Evolutionary conservation across 192 early-diverging fungal genomes (phyloP).

Genomic region (Mycoemilia scoparia): DNA sequence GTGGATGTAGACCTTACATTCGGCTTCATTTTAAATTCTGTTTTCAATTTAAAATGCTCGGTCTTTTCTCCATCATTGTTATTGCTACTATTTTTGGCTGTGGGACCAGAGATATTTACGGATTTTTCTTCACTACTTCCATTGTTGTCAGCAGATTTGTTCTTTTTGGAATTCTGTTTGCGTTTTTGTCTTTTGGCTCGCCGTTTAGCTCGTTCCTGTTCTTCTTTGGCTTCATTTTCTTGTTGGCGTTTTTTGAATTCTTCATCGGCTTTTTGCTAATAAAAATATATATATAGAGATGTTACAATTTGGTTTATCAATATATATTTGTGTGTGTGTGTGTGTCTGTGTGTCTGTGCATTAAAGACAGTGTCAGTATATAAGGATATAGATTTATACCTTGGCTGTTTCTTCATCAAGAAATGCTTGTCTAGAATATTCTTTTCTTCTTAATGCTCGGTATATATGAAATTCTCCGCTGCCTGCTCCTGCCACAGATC

Average conservation of each 20-base stretch:
- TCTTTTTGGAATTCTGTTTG: no score
- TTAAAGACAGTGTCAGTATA: background rate
- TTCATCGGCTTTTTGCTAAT: no score
- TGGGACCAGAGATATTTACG: no score
- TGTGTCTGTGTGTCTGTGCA: background rate
- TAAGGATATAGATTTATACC: background rate
- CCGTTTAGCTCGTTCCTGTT: conserved; percentile 36
- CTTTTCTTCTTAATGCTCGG: conserved; percentile 64
- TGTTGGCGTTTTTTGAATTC: conserved; percentile 58
- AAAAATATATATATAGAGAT: no score
- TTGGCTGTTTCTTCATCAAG: conserved; percentile 44
- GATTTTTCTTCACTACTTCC: no score
- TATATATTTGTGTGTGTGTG: no score
- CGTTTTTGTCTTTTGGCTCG: conserved; percentile 19
- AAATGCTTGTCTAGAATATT: conserved; percentile 57
- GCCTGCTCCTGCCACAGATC: conserved; percentile 87
- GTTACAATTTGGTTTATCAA: background rate
- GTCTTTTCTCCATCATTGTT: no score
- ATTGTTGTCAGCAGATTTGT: no score
- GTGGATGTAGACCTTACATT: no score
- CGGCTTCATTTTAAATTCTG: no score
- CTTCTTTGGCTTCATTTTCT: conserved; percentile 65
- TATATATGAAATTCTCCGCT: conserved; percentile 96
- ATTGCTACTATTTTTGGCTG: no score
- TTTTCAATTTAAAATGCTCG: no score